Base-by-base conservation (phyloP, 495 filamentous ascomycete genomes). In the Diplogelasinospora grovesii region DNA sequence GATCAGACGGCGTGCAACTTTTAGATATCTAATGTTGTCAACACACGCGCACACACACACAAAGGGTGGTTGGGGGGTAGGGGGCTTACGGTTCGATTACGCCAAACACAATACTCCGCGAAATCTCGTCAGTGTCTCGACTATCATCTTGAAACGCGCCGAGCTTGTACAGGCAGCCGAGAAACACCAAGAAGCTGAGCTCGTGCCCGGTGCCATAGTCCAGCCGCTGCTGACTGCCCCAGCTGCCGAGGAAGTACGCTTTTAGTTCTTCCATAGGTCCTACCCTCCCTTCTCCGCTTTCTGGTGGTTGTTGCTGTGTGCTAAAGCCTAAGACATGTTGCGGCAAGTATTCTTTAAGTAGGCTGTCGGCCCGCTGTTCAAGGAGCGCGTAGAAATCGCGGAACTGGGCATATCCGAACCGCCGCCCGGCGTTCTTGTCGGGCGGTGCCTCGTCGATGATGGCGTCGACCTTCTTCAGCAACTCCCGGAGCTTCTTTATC, bases 131-230 rank as follows among this genome's bases (percentile, higher is more conserved):
- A 13, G 22, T 28, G 22, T 24, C 19, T 2, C 22, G 13, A 13
- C 24, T 18, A 10, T 64, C 68, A 20, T 53, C 75, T 8, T 70
- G 59, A 52, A 99, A 97, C 18, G 71, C 81, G 27, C 82, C 81
- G 3, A 97, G 70, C 54, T 93, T 94, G 90, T 90, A 99, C 4
- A 96, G 68, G 27, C 82, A 80, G 13, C 78, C 89, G 14, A 98
- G 57, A 51, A 97, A 99, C 13, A 90, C 90, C 10, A 96, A 62
- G 51, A 97, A 97, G 63, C 84, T 92, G 35, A 98, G 61, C 59
- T 98, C 92, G 61, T 98, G 92, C 1, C 92, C 92, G 5, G 93
- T 96, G 0, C 92, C 92, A 58, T 95, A 98, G 61, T 98, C 92
- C 29, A 98, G 69, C 23, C 92, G 72, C 52, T 95, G 86, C 1